Base-by-base conservation (phyloP, 257 asterid genomes). In the Thymus quinquecostatus region DNA sequence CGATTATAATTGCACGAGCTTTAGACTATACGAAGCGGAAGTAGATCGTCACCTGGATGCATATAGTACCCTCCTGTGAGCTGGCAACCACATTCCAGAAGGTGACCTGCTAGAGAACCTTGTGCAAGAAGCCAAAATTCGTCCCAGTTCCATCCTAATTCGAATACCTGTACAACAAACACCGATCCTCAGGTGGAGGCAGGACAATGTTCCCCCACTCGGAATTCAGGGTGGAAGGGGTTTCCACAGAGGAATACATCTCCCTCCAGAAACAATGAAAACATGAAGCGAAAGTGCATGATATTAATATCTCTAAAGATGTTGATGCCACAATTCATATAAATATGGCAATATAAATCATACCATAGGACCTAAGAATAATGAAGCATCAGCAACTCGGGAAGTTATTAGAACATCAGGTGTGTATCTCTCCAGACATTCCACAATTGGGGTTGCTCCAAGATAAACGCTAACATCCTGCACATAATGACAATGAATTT, bases 71-170 rank as follows among this genome's bases (percentile, higher is more conserved):
- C 99, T 75, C 99, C 99, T n/a, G 99, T 95, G 68, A 95, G 96
- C 81, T 95, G 99, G 70, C 99, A 95, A 76, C 99, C 98, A 74
- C 99, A 95, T 82, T 95, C 99, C 73, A 95, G 91, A 69, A 95
- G 90, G 79, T 92, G 99, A 70, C 99, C 98, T 68, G 90, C 92
- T 75, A 92, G 80, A 63, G 97, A 83, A 78, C 99, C 99, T 87
- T 92, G 97, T 60, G 98, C 92, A 63, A 92, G 87, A 73, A 87
- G 96, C 67, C 79, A 80, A 72, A 81, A 81, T 50, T 89, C 97
- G 79, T 89, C 81, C 99, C 99, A 95, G 80, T 95, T 88, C 99
- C 99, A 95, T 38, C 99, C 99, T 66, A 95, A 82, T 83, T 95
- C 99, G 81, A 85, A 95, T 41, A 89, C 86, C 99, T 95, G 78